A percentile compares a stretch with the other conserved stretches of the same genome.
Evolutionary conservation across 257 asterid species (phyloP).

Genomic region (Leonotis leonurus): DNA sequence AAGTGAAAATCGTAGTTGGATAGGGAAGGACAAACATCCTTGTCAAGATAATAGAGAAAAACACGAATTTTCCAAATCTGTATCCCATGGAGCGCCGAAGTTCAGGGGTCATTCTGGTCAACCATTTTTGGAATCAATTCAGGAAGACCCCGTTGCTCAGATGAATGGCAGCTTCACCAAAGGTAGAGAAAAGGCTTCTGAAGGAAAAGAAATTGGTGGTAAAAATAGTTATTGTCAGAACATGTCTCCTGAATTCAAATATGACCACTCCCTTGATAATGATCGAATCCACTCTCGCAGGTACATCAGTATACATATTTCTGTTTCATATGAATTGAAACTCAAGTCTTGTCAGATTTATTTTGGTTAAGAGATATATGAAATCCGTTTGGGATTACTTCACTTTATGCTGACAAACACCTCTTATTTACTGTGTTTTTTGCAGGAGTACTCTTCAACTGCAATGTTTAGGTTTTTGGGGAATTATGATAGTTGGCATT

Average conservation of each 20-base stretch:
- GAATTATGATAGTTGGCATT: too few species aligned
- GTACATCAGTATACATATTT: constrained; percentile 25
- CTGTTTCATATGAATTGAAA: constrained; percentile 4
- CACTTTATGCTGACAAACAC: constrained; percentile 3
- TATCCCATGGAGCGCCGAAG: constrained; percentile 23
- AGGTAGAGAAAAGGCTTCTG: constrained; percentile 33
- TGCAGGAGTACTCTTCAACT: not conserved
- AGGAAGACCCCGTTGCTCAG: constrained; percentile 19
- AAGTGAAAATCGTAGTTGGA: constrained; percentile 26
- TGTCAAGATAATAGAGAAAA: constrained; percentile 25
- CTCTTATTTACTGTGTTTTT: not conserved
- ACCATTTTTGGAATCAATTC: constrained; percentile 29
- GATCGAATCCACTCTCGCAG: constrained; percentile 42
- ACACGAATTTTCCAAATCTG: constrained; percentile 35
- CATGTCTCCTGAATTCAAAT: constrained; percentile 48
- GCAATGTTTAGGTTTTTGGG: not conserved
- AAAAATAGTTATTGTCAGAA: constrained; percentile 37
- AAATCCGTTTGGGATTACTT: not conserved
- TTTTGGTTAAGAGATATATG: not conserved
- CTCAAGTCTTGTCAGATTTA: not conserved
- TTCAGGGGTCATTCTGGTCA: constrained; percentile 43
- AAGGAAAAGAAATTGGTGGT: constrained; percentile 36
- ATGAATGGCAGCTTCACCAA: constrained; percentile 23
- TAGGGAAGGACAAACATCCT: constrained; percentile 40
- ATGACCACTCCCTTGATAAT: constrained; percentile 34